Percentiles rank a stretch among this genome's conserved stretches.
Conservation (phyloP, 805 yeast genomes). For the Wickerhamiella slavikovae region DNA sequence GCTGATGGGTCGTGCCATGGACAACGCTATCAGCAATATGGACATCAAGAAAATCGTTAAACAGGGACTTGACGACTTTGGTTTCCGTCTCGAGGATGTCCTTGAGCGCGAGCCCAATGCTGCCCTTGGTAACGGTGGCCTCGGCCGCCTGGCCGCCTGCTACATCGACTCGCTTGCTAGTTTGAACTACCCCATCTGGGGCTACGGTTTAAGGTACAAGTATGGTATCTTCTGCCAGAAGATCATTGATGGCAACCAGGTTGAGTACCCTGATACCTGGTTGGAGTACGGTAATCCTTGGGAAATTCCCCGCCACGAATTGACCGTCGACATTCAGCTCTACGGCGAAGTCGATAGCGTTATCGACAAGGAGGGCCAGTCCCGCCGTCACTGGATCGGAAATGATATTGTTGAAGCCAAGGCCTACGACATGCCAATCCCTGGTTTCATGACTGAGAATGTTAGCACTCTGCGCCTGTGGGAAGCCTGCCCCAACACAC, state of each 20-base stretch:
- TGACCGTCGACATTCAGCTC: conserved; percentile 76
- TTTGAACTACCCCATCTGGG: conserved; percentile 86
- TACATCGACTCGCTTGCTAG: conserved; percentile 77
- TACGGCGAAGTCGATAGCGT: conserved; percentile 48
- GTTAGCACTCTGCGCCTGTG: conserved; percentile 81
- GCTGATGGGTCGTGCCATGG: conserved; percentile 87
- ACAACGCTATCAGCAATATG: conserved; percentile 75
- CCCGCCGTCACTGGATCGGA: conserved; percentile 56
- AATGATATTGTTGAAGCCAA: conserved; percentile 80
- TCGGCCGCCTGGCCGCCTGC: conserved; percentile 89
- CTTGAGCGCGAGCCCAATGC: conserved; percentile 82
- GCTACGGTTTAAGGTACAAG: conserved; percentile 82
- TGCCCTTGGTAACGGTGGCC: conserved; percentile 86
- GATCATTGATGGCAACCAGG: conserved; percentile 81
- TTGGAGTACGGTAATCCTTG: conserved; percentile 74
- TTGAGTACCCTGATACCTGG: conserved; percentile 92
- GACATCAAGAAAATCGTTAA: conserved; percentile 39
- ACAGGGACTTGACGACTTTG: conserved; percentile 45
- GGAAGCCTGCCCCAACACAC: conserved; percentile 77
- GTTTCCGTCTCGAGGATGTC: conserved; percentile 73
- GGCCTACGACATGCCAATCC: conserved; percentile 82
- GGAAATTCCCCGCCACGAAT: conserved; percentile 77
- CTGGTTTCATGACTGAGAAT: conserved; percentile 58
- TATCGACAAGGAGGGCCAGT: conserved; percentile 28
- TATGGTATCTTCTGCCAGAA: conserved; percentile 85